These are phyloP conservation scores for Crithidia brevicula DNA, from an alignment of 208 protist genomes.

Conservation along the genomic window DNA sequence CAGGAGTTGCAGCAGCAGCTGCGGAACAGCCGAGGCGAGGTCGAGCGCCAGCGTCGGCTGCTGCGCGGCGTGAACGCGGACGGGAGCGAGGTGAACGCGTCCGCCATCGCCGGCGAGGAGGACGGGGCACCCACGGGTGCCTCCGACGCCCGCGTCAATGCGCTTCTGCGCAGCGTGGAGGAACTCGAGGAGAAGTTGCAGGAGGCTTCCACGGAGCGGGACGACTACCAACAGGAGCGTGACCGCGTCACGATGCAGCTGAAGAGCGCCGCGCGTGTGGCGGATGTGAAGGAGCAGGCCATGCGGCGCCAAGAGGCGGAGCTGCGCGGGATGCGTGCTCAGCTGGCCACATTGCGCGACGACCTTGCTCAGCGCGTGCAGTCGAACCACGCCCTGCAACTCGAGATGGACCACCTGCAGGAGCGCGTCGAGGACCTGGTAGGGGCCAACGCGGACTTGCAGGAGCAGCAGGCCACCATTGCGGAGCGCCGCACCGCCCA, in stretches of 20 bases:
- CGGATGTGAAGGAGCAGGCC: constrained; percentile 55
- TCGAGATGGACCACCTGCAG: constrained; percentile 55
- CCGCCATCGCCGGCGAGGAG: constrained; percentile 6
- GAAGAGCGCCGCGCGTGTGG: constrained; percentile 36
- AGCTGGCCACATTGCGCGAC: constrained; percentile 46
- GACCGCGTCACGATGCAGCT: constrained; percentile 52
- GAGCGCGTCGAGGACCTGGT: constrained; percentile 44
- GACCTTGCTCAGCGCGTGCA: constrained; percentile 57
- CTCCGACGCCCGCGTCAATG: constrained; percentile 51
- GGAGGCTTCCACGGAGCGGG: constrained; percentile 33
- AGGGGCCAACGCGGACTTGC: constrained; percentile 44
- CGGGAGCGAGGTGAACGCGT: constrained; percentile 19
- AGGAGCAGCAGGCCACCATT: constrained; percentile 21
- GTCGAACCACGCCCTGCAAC: constrained; percentile 41
- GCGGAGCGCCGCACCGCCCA: constrained; percentile 15
- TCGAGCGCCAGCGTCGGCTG: constrained; percentile 33
- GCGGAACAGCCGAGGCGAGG: constrained; percentile 29
- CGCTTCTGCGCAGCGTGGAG: constrained; percentile 41
- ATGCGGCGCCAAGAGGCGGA: constrained; percentile 51
- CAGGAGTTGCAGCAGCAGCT: constrained; percentile 41
- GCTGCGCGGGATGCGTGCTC: constrained; percentile 39
- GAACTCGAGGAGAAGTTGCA: constrained; percentile 40
- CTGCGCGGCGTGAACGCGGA: constrained; percentile 20
- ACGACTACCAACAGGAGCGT: constrained; percentile 43
- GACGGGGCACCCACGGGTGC: constrained; percentile 2